Conservation (phyloP, 2,329 filamentous ascomycete genomes). For the Cladorrhinum sp. region DNA sequence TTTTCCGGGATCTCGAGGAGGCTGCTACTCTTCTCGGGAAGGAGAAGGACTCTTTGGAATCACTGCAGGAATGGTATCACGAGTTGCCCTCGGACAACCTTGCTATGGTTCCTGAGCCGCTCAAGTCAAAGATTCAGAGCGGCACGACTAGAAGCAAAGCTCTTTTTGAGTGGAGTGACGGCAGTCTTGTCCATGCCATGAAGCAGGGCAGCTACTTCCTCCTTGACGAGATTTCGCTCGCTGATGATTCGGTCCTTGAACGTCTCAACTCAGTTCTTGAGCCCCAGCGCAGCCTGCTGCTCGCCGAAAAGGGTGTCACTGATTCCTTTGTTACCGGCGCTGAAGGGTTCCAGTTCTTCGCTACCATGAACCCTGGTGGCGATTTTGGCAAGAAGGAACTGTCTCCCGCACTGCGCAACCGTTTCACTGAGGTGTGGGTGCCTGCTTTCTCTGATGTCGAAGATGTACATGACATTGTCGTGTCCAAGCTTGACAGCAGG, state of each 20-base stretch:
- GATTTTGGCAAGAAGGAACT: constrained; percentile 98
- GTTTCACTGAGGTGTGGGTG: constrained; percentile 99
- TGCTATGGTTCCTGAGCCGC: constrained; percentile 45
- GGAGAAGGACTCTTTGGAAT: constrained; percentile 46
- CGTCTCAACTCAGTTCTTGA: constrained; percentile 95
- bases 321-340: constrained; percentile 75
- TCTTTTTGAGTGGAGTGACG: constrained; percentile 95
- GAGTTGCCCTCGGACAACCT: constrained; percentile 44
- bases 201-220: constrained; percentile 85
- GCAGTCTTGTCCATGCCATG: constrained; percentile 92
- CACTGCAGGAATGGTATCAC: constrained; percentile 60
- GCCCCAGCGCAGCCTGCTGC: constrained; percentile 75
- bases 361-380: constrained; percentile 98
- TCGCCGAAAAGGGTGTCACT: constrained; percentile 89
- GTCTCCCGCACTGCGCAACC: constrained; percentile 89
- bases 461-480: constrained; percentile 84
- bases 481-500: constrained; percentile 63
- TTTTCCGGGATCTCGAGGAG: constrained; percentile 59
- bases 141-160: constrained; percentile 68
- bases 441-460: constrained; percentile 79
- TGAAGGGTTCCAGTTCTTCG: constrained; percentile 88
- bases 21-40: constrained; percentile 43
- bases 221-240: constrained; percentile 94
- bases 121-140: constrained; percentile 46
- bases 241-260: constrained; percentile 95